These are phyloP conservation scores for Arthrobotrys musiformis DNA, from an alignment of 2,329 filamentous ascomycete genomes.

Conservation along the genomic window DNA sequence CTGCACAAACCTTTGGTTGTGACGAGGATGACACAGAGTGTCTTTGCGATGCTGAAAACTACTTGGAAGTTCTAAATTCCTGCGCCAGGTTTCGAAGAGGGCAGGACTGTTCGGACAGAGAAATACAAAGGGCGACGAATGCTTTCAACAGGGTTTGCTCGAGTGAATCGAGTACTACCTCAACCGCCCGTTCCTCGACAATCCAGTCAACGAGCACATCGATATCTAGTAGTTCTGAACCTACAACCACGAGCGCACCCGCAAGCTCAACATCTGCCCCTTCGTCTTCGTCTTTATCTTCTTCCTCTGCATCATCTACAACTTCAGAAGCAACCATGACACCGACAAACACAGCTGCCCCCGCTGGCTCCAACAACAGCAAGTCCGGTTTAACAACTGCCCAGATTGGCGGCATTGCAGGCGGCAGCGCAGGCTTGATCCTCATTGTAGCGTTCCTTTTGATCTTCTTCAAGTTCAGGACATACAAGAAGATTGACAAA, in stretches of 20 bases:
- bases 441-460: slow-evolving; percentile 5
- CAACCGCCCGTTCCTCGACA: slow-evolving; percentile 22
- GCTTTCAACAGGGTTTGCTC: slow-evolving; percentile 6
- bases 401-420: slow-evolving; percentile 47
- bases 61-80: slow-evolving; percentile 18
- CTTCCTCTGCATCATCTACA: neutral
- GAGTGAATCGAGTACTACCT: slow-evolving; percentile 5
- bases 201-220: slow-evolving; percentile 24
- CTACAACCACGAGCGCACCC: slow-evolving; percentile 13
- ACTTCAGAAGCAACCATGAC: slow-evolving; percentile 4
- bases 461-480: slow-evolving; percentile 24
- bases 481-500: slow-evolving; percentile 59
- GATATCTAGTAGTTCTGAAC: slow-evolving; percentile 14
- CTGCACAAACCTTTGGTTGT: slow-evolving; percentile 21
- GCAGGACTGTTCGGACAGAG: slow-evolving; percentile 37
- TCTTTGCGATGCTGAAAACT: slow-evolving; percentile 23
- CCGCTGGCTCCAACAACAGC: slow-evolving; percentile 4
- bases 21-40: slow-evolving; percentile 26
- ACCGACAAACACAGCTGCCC: slow-evolving; percentile 20
- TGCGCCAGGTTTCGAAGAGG: slow-evolving; percentile 38
- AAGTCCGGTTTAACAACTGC: slow-evolving; percentile 20
- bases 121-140: slow-evolving; percentile 19
- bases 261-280: neutral
- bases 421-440: slow-evolving; percentile 30
- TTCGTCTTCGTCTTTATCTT: neutral